Evolutionary conservation across 2,329 filamentous ascomycete species (phyloP), one percentile per base, ranked within the genome.

Genomic region (Neospermospora avenae): DNA sequence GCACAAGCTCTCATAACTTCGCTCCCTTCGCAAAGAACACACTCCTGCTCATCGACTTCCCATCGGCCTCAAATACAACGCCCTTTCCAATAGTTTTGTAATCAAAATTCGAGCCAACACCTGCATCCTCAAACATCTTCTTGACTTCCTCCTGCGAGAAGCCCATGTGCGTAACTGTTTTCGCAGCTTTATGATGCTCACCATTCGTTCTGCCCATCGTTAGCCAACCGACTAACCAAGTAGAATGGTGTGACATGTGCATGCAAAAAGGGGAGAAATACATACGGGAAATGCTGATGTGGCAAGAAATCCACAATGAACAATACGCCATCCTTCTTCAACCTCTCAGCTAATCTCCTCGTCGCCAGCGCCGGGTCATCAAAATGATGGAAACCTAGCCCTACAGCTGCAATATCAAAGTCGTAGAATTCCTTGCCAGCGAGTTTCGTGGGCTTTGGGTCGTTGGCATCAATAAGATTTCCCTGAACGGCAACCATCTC

Each of bases 271-370:
- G 46, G 34, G 14, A 31, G 22, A 22, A 18, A 39, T n/a, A 41
- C 58, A 31, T 39, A 60, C 58, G 55, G 46, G 20, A 46, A 24
- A 44, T 64, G 55, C 39, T 62, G 61, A 65, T 87, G 83, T 8
- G 84, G 77, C 18, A 88, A 69, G 61, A 91, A 86, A 69, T 92
- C 89, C 48, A 88, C 76, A 57, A 92, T 82, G 52, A 90, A 75
- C 46, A 90, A 76, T 1, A 86, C 82, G 11, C 89, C 89, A 3
- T 87, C 87, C 2, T 81, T 80, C 63, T 80, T 81, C 60, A 93
- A 75, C 10, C 88, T 81, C 69, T 83, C 77, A 3, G 79, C 83
- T 37, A 93, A 75, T 51, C 82, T 77, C 63, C 75, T 75, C 4
- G 87, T 80, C 0, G 85, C 84, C 31, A 86, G 74, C 1, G 76